phyloP scores from a whole-genome alignment of 352 stramenopile genomes.

The Discostella stelligera region DNA sequence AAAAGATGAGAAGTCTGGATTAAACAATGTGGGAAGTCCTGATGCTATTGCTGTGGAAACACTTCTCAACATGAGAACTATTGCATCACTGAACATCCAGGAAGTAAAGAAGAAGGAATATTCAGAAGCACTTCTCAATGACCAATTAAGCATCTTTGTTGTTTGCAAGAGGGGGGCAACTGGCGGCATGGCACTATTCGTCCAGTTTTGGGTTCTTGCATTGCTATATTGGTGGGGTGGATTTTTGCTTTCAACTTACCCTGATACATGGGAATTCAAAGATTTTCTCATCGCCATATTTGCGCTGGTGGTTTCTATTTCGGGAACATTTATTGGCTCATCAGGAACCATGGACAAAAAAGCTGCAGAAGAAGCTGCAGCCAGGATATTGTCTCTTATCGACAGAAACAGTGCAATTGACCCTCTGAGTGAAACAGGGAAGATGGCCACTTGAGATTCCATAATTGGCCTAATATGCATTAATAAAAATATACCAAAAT shows the following conservation, averaged over 20 bases:
- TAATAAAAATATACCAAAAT: too few species aligned
- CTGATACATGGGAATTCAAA: constrained; percentile 41
- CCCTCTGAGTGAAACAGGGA: constrained; percentile 47
- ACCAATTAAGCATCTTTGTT: not conserved
- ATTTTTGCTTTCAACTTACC: constrained; percentile 49
- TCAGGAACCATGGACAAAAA: constrained; percentile 65
- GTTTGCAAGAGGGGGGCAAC: not conserved
- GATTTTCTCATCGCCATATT: constrained; percentile 69
- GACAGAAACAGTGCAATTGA: constrained; percentile 81
- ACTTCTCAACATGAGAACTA: constrained; percentile 65
- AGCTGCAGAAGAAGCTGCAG: constrained; percentile 74
- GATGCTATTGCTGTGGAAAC: constrained; percentile 61
- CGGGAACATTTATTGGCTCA: constrained; percentile 70
- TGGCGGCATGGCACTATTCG: constrained; percentile 26
- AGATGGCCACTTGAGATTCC: constrained; percentile 30
- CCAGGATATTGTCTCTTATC: constrained; percentile 85
- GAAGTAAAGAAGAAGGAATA: not conserved
- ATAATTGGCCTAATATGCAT: not conserved
- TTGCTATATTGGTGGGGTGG: constrained; percentile 58
- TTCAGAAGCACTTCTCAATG: not conserved
- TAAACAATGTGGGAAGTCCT: constrained; percentile 33
- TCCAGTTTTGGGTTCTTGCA: constrained; percentile 59
- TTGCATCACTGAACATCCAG: constrained; percentile 59
- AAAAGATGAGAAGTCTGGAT: constrained; percentile 18
- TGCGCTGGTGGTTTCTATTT: constrained; percentile 63